Percentiles rank a stretch among this genome's conserved stretches.
These are phyloP conservation scores for Cyclotella baltica DNA, from an alignment of 108 stramenopile species.

Conservation along the genomic window DNA sequence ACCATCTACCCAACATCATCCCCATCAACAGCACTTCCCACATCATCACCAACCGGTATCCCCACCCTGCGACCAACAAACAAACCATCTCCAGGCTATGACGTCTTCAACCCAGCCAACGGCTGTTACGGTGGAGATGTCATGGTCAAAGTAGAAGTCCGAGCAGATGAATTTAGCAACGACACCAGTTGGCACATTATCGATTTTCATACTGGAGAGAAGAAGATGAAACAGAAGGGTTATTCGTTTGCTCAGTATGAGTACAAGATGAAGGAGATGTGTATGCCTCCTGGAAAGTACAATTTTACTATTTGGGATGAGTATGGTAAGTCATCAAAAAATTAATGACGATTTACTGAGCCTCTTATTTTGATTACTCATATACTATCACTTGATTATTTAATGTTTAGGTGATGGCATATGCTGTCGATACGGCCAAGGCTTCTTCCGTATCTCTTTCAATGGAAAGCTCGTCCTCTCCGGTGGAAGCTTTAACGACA, in stretches of 20 bases:
- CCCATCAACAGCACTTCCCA: conserved; percentile 25
- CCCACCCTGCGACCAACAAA: conserved; percentile 35
- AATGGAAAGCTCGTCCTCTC: conserved; percentile 25
- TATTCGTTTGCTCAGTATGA: background rate
- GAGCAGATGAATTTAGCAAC: conserved; percentile 38
- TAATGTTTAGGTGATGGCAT: conserved; percentile 25
- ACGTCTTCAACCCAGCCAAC: conserved; percentile 26
- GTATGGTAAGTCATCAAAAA: conserved; percentile 47
- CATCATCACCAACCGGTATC: conserved; percentile 27
- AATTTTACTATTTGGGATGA: conserved; percentile 46
- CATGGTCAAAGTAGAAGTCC: conserved; percentile 35
- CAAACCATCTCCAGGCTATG: conserved; percentile 28
- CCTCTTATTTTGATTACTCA: background rate
- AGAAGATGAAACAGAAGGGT: conserved; percentile 23
- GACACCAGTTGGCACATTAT: conserved; percentile 40
- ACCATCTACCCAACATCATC: conserved; percentile 10
- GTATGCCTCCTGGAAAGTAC: conserved; percentile 46
- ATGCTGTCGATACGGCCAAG: conserved; percentile 41
- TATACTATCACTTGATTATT: background rate
- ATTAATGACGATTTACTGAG: background rate
- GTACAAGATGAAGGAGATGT: conserved; percentile 19
- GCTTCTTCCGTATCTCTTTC: conserved; percentile 16
- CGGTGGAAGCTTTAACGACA: conserved; percentile 23
- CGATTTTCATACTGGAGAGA: conserved; percentile 18
- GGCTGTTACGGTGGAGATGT: conserved; percentile 51